Evolutionary conservation across 1,284 basidiomycete species (phyloP), one percentile per base, ranked within the genome.

Genomic region (Puccinia brachypodii): DNA sequence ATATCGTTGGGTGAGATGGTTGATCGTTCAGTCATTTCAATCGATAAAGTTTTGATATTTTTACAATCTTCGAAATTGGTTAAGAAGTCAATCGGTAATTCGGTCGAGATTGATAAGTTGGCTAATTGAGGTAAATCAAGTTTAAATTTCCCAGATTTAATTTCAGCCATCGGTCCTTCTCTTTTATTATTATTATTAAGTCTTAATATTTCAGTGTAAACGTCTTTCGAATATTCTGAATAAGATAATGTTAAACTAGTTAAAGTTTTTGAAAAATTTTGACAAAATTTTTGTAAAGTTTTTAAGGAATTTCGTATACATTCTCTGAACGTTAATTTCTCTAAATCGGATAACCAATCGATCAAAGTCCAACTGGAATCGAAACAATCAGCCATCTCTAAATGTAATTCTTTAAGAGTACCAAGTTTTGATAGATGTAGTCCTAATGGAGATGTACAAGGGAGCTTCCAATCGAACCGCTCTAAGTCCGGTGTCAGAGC

Each of bases 321-420:
- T 38, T 76, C 73, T 19, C 62, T 56, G 2, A 76, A 19, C 9
- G 73, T 56, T 4, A 76, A 36, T 16, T 56, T 40, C 25, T 58
- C 58, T 7, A 76, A 40, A 11, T 4, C 16, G 25, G 38, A 36
- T 2, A 28, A 25, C 73, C 73, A 76, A 11, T 76, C 56, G 40
- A 76, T 76, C 16, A 36, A 60, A 16, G 33, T 60, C 73, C 73
- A 76, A 33, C 53, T 76, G 25, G 33, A 44, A n/a, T 76, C 56
- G 40, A 76, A 58, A 42, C 73, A 76, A 16, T 44, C 53, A 33
- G 56, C 73, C 40, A 60, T 36, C 2, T 38, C 38, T 7, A 76
- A 19, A 40, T 76, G 53, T 7, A 76, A 19, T 36, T 58, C 40
- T 14, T 76, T 60, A 6, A 76, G 38, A 7, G 53, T 42, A 3